Evolutionary conservation across 2,329 filamentous ascomycete species (phyloP), one percentile per base, ranked within the genome.

Genomic region (Penicillium sp.): DNA sequence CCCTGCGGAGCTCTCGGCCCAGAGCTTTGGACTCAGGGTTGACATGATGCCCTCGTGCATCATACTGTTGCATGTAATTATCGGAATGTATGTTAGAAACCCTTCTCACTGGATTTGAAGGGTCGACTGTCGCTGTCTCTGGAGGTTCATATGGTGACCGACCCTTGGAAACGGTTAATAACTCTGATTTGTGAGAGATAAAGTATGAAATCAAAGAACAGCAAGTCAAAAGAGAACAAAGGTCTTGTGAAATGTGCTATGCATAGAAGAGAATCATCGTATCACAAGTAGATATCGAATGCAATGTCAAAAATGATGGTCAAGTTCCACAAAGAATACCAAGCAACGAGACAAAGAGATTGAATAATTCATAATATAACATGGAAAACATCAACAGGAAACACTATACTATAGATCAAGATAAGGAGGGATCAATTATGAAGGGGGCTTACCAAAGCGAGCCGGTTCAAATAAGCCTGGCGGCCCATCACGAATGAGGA

Each of bases 51-150:
- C 79, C 80, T 54, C 77, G 71, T 50, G 73, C 70, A 65, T 82
- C 78, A 67, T 79, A 81, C 43, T 77, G 73, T 59, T 81, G 80
- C 47, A 77, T 69, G 65, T 81, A 80, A n/a, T 66, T 69, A 50
- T 76, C 76, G 31, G 73, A 68, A 63, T 74, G 67, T n/a, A 71
- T 55, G 50, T 55, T 60, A 11, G 70, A 69, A 31, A 62, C 60
- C 54, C 65, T 64, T 44, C 62, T 63, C 25, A 62, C 64, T 31
- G 67, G 57, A 51, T 43, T 56, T 54, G 57, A 61, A 39, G 60
- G 61, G 8, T 67, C 67, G 13, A 63, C 57, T 3, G 61, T 54
- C 49, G 65, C 57, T 23, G 53, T 61, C 55, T 77, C 75, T 6
- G 76, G 75, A n/a, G 71, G 64, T 62, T 79, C 76, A 59, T 78